Conservation (phyloP, 1,139 yeast species). For the Saccharomycopsis phalli region DNA sequence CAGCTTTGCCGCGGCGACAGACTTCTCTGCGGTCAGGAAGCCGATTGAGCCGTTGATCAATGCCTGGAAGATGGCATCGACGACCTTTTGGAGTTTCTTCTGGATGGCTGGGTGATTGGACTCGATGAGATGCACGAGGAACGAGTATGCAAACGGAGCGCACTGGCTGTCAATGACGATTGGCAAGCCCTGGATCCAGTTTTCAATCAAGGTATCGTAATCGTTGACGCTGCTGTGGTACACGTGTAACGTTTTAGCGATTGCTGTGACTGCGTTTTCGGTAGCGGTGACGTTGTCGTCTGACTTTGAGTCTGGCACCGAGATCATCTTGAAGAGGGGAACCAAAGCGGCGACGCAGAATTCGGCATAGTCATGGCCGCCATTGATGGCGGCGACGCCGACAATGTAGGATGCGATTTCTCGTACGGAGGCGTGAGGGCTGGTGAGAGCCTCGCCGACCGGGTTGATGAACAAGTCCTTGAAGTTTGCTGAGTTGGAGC, state of each 20-base stretch:
- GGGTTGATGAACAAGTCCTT: conserved; percentile 57
- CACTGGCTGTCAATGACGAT: conserved; percentile 79
- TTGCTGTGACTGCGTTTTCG: conserved; percentile 74
- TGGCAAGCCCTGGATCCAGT: conserved; percentile 81
- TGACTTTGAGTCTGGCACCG: conserved; percentile 76
- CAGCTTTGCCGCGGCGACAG: conserved; percentile 50
- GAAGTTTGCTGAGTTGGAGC: conserved; percentile 55
- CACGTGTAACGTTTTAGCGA: conserved; percentile 67
- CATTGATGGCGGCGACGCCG: conserved; percentile 79
- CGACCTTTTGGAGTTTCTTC: conserved; percentile 51
- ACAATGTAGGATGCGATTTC: conserved; percentile 83
- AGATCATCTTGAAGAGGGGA: conserved; percentile 64
- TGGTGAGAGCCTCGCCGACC: conserved; percentile 53
- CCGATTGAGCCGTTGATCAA: conserved; percentile 55
- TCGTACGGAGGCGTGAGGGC: conserved; percentile 66
- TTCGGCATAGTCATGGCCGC: conserved; percentile 55
- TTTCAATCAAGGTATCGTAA: conserved; percentile 52
- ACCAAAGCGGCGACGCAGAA: conserved; percentile 62
- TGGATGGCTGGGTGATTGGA: conserved; percentile 54
- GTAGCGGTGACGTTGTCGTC: conserved; percentile 84
- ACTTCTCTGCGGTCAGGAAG: conserved; percentile 62
- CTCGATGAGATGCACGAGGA: conserved; percentile 66
- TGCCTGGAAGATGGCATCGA: conserved; percentile 73
- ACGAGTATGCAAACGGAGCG: conserved; percentile 78
- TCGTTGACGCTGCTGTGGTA: conserved; percentile 46